A percentile compares a stretch with the other conserved stretches of the same genome.
phyloP scores from a whole-genome alignment of 257 asterid genomes.

The Jaltomata sinuosa region DNA sequence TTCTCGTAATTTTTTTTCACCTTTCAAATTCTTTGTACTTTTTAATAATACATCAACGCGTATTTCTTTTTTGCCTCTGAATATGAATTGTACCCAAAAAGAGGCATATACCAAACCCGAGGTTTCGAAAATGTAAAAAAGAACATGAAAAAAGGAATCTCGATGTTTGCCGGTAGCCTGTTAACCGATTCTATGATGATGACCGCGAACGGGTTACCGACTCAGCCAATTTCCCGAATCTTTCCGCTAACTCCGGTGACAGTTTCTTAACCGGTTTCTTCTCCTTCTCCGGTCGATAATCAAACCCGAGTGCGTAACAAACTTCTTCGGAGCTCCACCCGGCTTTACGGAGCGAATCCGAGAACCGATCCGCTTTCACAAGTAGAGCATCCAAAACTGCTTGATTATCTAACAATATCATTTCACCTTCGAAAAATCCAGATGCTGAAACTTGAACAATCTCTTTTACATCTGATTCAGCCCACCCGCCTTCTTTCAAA shows the following conservation, averaged over 20 bases:
- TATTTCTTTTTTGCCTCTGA: slow-evolving; percentile 2
- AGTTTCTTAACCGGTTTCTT: slow-evolving; percentile 56
- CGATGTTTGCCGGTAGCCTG: slow-evolving; percentile 34
- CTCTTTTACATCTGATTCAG: slow-evolving; percentile 80
- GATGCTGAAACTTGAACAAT: slow-evolving; percentile 71
- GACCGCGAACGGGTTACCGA: slow-evolving; percentile 51
- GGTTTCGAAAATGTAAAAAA: slow-evolving; percentile 27
- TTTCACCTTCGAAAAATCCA: slow-evolving; percentile 79
- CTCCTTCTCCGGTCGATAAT: slow-evolving; percentile 61
- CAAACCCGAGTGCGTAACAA: slow-evolving; percentile 76
- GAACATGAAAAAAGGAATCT: slow-evolving; percentile 27
- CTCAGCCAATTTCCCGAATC: slow-evolving; percentile 75
- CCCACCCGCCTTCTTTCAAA: slow-evolving; percentile 82
- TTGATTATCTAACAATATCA: slow-evolving; percentile 76
- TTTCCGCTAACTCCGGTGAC: slow-evolving; percentile 65
- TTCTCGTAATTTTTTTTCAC: neutral
- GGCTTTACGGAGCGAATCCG: slow-evolving; percentile 67
- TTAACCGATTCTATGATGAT: slow-evolving; percentile 20
- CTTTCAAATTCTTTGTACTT: neutral
- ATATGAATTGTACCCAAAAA: slow-evolving; percentile 21
- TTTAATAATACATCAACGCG: neutral
- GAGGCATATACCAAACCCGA: slow-evolving; percentile 36
- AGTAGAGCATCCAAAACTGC: slow-evolving; percentile 79
- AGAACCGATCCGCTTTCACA: slow-evolving; percentile 82
- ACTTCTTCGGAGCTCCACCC: slow-evolving; percentile 99